Evolutionary conservation across 768 basidiomycete genomes (phyloP), one percentile per base, ranked within the genome.

Genomic region (Collybia mongolica): DNA sequence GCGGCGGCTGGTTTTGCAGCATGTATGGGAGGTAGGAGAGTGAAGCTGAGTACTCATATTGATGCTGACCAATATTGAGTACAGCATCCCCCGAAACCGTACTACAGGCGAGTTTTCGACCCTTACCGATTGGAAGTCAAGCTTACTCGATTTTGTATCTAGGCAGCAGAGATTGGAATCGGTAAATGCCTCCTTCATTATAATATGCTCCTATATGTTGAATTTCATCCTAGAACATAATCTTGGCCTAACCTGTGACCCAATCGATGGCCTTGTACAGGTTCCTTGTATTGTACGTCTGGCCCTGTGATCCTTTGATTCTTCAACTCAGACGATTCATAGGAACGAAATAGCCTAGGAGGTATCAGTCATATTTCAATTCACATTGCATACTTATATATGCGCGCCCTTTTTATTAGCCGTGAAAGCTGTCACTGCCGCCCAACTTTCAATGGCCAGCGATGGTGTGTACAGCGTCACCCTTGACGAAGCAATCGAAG

Each of bases 401-500:
- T 39, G 50, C 29, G 49, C 18, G 18, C 14, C 20, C 22, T 51
- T 44, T 22, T 51, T 39, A n/a, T 40, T 60, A 88, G 93, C 93
- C 48, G 92, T 95, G 45, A 95, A 96, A 67, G 93, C 92, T 2
- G 79, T 95, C 39, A 94, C 93, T 17, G 94, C 95, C 9, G 94
- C 94, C 17, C 96, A 98, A 63, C 77, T 98, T 4, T 92, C 95
- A 6, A 88, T 97, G 81, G 93, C 94, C 7, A 91, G 90, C 53
- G 82, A 91, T 60, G 94, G 91, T 0, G 77, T 90, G 12, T 93
- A 93, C 60, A 82, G 85, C 28, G 93, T 95, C 29, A 88, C 86
- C 0, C 75, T 98, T 17, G 95, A 98, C 63, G 93, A 97, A 66
- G 95, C 94, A 2, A 97, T 98, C 48, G 91, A 93, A 66, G 93